Conservation (phyloP, 2,329 filamentous ascomycete genomes). For the Cylindrodendrum hubeiense region DNA sequence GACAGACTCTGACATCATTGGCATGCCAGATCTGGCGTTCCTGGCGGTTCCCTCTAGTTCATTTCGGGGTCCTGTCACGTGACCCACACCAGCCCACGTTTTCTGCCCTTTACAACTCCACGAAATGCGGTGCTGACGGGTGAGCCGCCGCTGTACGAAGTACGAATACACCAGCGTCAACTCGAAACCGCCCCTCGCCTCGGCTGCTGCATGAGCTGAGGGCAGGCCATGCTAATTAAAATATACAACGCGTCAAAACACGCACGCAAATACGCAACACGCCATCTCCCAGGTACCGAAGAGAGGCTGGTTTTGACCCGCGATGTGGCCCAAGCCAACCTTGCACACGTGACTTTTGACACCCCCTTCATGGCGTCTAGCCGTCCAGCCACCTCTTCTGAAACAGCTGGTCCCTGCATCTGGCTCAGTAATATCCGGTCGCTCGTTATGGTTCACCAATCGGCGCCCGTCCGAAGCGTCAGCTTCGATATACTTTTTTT, state of each 20-base stretch:
- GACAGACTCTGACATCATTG: slow-evolving; percentile 2
- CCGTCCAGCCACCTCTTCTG: slow-evolving; percentile 2
- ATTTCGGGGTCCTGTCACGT: slow-evolving; percentile 24
- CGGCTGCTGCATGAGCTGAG: background rate
- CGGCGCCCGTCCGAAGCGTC: background rate
- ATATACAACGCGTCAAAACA: background rate
- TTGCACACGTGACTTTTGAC: slow-evolving; percentile 9
- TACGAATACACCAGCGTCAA: background rate
- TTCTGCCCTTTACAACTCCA: background rate
- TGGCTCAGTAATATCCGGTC: background rate
- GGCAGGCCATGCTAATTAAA: background rate
- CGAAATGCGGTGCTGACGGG: too few species aligned
- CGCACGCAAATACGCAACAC: background rate
- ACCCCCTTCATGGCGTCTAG: background rate
- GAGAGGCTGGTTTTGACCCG: slow-evolving; percentile 17
- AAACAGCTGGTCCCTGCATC: slow-evolving; percentile 3
- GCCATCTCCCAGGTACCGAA: slow-evolving; percentile 2
- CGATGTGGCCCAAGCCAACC: slow-evolving; percentile 18
- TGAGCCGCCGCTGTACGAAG: background rate
- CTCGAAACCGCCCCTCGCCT: background rate
- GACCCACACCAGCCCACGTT: background rate
- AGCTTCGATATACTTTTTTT: background rate
- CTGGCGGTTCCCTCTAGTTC: background rate
- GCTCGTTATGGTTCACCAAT: background rate
- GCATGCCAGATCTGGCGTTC: background rate